Conservation (phyloP, 2,329 filamentous ascomycete species). For the Madurella fahalii region DNA sequence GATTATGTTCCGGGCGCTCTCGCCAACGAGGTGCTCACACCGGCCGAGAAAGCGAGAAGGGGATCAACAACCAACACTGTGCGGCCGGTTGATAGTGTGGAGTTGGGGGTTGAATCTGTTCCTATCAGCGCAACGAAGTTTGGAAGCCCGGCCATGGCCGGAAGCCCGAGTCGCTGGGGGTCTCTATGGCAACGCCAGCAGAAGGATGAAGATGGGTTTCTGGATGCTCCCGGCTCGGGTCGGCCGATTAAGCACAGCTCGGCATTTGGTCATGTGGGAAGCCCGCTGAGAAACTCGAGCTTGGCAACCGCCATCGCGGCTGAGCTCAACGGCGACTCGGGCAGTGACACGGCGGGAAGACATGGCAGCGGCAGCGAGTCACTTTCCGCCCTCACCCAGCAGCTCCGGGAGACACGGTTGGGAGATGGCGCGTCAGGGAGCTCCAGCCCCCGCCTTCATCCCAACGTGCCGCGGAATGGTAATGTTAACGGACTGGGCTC, state of each 20-base stretch:
- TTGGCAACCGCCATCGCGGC: conserved; percentile 51
- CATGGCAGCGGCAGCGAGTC: conserved; percentile 44
- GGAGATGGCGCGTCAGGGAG: conserved; percentile 42
- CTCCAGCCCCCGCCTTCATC: conserved; percentile 49
- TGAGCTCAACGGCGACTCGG: conserved; percentile 33
- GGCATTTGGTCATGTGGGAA: conserved; percentile 64
- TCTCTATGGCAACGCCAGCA: conserved; percentile 57
- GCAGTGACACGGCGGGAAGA: conserved; percentile 40
- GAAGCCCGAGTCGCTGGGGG: conserved; percentile 59
- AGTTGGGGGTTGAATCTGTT: conserved; percentile 39
- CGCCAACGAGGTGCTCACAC: conserved; percentile 59
- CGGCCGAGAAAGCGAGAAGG: conserved; percentile 62
- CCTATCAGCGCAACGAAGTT: conserved; percentile 52
- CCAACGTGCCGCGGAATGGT: conserved; percentile 41
- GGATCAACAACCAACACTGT: conserved; percentile 45
- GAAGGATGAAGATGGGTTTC: conserved; percentile 46
- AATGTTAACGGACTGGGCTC: conserved; percentile 34
- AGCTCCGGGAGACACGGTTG: conserved; percentile 57
- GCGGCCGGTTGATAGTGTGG: conserved; percentile 42
- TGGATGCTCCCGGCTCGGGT: conserved; percentile 16
- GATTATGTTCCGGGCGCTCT: conserved; percentile 76
- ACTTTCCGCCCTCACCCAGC: conserved; percentile 57
- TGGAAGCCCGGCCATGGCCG: conserved; percentile 54
- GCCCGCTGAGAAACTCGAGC: conserved; percentile 60
- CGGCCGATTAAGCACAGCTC: conserved; percentile 44